These are phyloP conservation scores for Lipomyces chichibuensis DNA, from an alignment of 805 yeast genomes.

Conservation along the genomic window DNA sequence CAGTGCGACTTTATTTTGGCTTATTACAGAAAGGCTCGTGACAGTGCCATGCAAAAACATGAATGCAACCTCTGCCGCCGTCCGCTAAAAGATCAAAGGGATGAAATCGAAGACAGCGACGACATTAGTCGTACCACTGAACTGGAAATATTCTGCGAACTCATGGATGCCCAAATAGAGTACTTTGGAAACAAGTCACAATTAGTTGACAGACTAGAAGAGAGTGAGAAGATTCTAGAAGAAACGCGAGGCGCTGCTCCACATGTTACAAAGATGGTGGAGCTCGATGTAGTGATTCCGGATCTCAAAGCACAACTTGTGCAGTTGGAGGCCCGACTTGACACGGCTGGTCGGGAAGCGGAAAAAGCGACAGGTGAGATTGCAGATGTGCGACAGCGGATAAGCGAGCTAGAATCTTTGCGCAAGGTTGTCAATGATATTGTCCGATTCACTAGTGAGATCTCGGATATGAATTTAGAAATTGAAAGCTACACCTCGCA, in stretches of 20 bases:
- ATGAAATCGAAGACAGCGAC: conserved; percentile 4
- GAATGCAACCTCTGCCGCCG: conserved; percentile 76
- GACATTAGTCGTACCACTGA: conserved; percentile 41
- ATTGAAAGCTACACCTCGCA: conserved; percentile 40
- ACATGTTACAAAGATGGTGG: conserved; percentile 33
- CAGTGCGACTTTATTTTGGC: conserved; percentile 68
- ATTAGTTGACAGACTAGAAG: conserved; percentile 25
- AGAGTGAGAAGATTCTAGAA: conserved; percentile 28
- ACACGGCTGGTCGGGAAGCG: conserved; percentile 18
- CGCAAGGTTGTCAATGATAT: conserved; percentile 43
- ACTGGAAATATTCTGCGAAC: conserved; percentile 37
- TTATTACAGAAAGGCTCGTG: conserved; percentile 71
- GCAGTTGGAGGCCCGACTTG: conserved; percentile 16
- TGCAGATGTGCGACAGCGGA: conserved; percentile 24
- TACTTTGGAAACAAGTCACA: conserved; percentile 7
- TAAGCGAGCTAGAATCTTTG: conserved; percentile 39
- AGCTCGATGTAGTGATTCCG: conserved; percentile 24
- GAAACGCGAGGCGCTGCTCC: conserved; percentile 22
- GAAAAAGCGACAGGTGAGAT: conserved; percentile 15
- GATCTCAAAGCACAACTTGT: conserved; percentile 42
- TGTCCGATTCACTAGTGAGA: conserved; percentile 40
- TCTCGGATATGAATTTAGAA: conserved; percentile 36
- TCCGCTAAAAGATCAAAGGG: conserved; percentile 52
- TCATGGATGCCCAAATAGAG: conserved; percentile 11
- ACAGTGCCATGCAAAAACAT: conserved; percentile 58